Base-by-base conservation (phyloP, 352 stramenopile species). In the Globisporangium middletonii region DNA sequence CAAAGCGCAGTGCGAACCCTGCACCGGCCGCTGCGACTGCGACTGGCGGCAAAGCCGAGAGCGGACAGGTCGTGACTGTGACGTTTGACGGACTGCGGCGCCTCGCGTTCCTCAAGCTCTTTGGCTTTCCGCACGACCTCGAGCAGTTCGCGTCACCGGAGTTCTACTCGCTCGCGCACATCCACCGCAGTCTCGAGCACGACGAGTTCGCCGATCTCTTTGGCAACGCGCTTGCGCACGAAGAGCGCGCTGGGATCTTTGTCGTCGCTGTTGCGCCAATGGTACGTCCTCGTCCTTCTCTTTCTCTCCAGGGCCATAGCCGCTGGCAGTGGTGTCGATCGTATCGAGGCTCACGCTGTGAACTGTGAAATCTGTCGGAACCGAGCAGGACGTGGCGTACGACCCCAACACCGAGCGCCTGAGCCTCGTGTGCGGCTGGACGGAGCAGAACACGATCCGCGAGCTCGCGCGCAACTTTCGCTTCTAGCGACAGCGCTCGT, bases 191-290 rank as follows among this genome's bases (percentile, higher is more conserved):
- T 18, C 38, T 89, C 2, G 65, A 71, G n/a, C 66, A 77, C 52
- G 68, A 80, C 4, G 69, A 86, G n/a, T 65, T 89, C 15, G 13
- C 56, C 5, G 71, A 86, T n/a, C 26, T 93, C 23, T 93, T 93
- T 64, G 83, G 81, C 28, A 83, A 69, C 46, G 65, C 71, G 16
- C 57, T 93, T 9, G 75, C 55, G 26, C 79, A 88, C 23, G 81
- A 93, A 74, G 83, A 93, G 48, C 83, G 83, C 9, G 64, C 79
- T 3, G 81, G 83, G 1, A 56, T 89, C 3, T 83, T 86, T 52
- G 72, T 86, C 38, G 76, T 89, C 16, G 83, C 71, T 0, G 55
- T 55, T 0, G 69, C 71, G 30, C 80, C 81, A 0, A 90, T 93
- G 73, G 83, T 93, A 72, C 27, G 78, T 69, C 15, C 5, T 19